Conservation (phyloP, 2,329 filamentous ascomycete genomes). For the Metarhizium brunneum region DNA sequence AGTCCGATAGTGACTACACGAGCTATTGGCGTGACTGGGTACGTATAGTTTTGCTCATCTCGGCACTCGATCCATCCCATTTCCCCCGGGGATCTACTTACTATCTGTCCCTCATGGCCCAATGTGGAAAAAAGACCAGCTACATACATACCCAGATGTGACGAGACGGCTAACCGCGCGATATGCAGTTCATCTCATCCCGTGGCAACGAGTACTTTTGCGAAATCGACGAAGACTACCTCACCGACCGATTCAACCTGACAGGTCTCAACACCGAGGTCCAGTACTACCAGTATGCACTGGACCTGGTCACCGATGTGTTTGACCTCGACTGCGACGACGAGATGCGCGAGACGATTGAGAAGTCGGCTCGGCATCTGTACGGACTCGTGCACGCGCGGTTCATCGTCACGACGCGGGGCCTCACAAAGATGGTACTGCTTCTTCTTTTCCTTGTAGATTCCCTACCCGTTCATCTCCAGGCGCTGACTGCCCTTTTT, state of each 20-base stretch:
- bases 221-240: conserved; percentile 98
- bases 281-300: conserved; percentile 96
- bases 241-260: conserved; percentile 96
- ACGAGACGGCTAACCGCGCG: neutral
- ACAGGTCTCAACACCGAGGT: conserved; percentile 96
- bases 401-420: conserved; percentile 93
- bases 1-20: conserved; percentile 97
- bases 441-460: conserved; percentile 5
- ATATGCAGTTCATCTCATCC: conserved; percentile 82
- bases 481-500: no score
- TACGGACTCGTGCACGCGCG: conserved; percentile 94
- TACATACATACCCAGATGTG: neutral
- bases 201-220: conserved; percentile 99
- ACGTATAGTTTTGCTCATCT: conserved; percentile 31
- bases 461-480: neutral
- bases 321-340: conserved; percentile 99
- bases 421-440: conserved; percentile 87
- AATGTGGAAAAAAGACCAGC: neutral
- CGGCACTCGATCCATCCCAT: neutral
- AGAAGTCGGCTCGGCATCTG: conserved; percentile 90
- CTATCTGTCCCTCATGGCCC: neutral
- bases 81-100: neutral
- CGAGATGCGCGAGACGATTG: conserved; percentile 95
- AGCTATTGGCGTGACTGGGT: conserved; percentile 99
- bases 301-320: conserved; percentile 94